Evolutionary conservation across 495 filamentous ascomycete genomes (phyloP), one percentile per base, ranked within the genome.

Genomic region (Choiromyces venosus): DNA sequence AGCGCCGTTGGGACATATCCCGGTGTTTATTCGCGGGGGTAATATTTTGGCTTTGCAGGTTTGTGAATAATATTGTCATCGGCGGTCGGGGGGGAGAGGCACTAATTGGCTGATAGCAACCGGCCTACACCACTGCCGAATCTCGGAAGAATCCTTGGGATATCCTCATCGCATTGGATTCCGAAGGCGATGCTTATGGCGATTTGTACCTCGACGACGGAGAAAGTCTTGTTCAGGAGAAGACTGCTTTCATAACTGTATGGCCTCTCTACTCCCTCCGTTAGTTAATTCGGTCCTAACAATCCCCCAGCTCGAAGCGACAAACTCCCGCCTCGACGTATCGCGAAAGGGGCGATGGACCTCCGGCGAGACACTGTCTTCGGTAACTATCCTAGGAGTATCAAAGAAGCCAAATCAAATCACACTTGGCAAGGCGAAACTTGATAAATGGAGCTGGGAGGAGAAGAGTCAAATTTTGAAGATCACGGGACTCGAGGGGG

Each of bases 161-260:
- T 33, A 73, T 95, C 25, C 80, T 94, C 21, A 88, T 87, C 3
- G 90, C 90, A 2, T 83, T 93, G 14, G 84, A 87, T 73, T 66
- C 74, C 5, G 78, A 85, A 36, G 89, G 89, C 0, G 76, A 81
- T 33, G 91, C 93, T 0, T 82, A 74, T 4, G 93, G 93, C 0
- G 73, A 84, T 19, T 81, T 95, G 9, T 94, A 96, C 78, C 78
- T 94, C 14, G 93, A 95, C 77, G 93, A 96, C 81, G 92, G 92
- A 0, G 90, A 90, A 82, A 92, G 90, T 69, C 65, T 93, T 44
- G 75, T 75, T 42, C 91, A 87, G 0, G 83, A 85, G 33, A 83
- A 84, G 1, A 90, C 87, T 16, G 84, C 87, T 12, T 86, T 84
- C 78, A 87, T 93, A 65, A 76, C 85, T 73, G 86, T 88, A 76